phyloP scores from a whole-genome alignment of 768 basidiomycete genomes.

The Leccinum pellstonianum region DNA sequence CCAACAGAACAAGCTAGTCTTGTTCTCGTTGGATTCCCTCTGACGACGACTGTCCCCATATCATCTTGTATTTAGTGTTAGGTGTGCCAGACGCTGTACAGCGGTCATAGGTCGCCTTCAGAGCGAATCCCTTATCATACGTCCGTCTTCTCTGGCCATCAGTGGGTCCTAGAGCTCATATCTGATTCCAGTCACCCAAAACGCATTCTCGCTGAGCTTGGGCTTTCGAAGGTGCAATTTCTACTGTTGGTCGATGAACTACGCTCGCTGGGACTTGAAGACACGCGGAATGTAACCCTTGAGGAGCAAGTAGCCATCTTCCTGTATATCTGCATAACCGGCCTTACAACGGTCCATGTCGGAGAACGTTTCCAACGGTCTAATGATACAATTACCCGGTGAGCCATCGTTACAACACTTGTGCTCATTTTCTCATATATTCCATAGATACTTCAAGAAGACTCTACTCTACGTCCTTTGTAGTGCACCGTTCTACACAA shows the following conservation, averaged over 20 bases:
- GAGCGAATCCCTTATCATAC: neutral
- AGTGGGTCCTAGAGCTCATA: constrained; percentile 24
- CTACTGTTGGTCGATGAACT: constrained; percentile 4
- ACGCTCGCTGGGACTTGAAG: neutral
- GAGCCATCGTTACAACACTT: no score
- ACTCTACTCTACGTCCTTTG: neutral
- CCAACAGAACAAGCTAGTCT: no score
- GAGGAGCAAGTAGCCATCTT: neutral
- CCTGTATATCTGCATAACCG: neutral
- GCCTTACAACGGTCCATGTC: neutral
- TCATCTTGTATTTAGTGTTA: no score
- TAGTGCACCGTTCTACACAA: neutral
- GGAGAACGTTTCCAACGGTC: neutral
- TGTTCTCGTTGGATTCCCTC: no score
- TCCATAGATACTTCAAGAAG: neutral
- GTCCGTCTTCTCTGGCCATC: constrained; percentile 17
- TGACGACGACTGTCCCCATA: no score
- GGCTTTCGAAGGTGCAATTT: constrained; percentile 23
- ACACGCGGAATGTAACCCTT: neutral
- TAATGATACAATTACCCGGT: neutral
- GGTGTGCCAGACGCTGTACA: no score
- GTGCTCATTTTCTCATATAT: neutral
- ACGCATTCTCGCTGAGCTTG: constrained; percentile 18
- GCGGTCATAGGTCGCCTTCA: no score
- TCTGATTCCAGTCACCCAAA: constrained; percentile 17